Percentiles rank a stretch among this genome's conserved stretches.
Evolutionary conservation across 768 basidiomycete species (phyloP).

Genomic region (Tricholoma matsutake): DNA sequence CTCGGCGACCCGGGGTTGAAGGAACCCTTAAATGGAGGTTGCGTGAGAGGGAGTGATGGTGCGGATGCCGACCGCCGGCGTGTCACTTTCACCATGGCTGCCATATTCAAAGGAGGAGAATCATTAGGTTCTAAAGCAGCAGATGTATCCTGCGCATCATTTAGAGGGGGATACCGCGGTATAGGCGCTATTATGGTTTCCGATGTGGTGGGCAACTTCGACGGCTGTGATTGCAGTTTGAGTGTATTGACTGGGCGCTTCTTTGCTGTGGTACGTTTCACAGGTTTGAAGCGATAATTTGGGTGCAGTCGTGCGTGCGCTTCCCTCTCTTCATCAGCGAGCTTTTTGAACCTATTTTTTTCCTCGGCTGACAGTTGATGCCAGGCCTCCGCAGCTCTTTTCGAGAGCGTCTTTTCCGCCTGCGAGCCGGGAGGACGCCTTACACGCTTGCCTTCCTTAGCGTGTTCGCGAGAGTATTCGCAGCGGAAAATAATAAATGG

Average conservation of each 20-base stretch:
- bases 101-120: conserved; percentile 12
- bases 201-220: background rate
- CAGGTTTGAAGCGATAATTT: conserved; percentile 61
- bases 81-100: conserved; percentile 15
- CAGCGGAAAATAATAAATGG: conserved; percentile 74
- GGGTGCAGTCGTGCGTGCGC: conserved; percentile 59
- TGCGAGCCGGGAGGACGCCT: conserved; percentile 33
- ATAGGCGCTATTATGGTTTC: conserved; percentile 1
- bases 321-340: conserved; percentile 54
- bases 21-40: background rate
- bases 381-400: conserved; percentile 78
- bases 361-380: conserved; percentile 47
- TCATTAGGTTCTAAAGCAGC: conserved; percentile 1
- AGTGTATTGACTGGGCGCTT: conserved; percentile 23
- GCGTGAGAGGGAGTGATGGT: conserved; percentile 20
- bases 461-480: conserved; percentile 51
- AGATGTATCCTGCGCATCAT: background rate
- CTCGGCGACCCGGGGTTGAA: conserved; percentile 2
- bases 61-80: conserved; percentile 33
- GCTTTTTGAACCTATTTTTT: conserved; percentile 44
- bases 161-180: conserved; percentile 8
- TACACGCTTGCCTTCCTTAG: conserved; percentile 33
- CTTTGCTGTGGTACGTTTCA: conserved; percentile 33
- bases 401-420: conserved; percentile 61
- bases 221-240: conserved; percentile 14